These are phyloP conservation scores for Aspergillus conjunctus DNA, from an alignment of 495 filamentous ascomycete genomes.

Conservation along the genomic window DNA sequence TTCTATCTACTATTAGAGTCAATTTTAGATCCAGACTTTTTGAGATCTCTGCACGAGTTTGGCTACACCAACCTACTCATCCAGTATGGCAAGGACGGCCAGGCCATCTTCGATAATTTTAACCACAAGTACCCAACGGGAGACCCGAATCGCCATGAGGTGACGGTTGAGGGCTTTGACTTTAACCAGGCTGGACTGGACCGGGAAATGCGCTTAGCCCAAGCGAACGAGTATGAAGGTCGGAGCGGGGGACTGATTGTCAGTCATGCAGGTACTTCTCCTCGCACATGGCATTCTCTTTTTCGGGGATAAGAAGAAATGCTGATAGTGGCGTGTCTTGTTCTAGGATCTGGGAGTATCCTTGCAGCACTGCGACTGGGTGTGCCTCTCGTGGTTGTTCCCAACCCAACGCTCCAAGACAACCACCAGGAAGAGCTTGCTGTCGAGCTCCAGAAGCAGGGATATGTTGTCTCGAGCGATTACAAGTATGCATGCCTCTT, in stretches of 20 bases:
- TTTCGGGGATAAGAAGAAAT: no score
- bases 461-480: conserved; percentile 66
- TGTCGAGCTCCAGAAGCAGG: conserved; percentile 64
- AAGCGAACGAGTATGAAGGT: conserved; percentile 48
- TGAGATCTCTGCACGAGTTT: conserved; percentile 52
- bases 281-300: background rate
- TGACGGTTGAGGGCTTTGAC: conserved; percentile 64
- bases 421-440: conserved; percentile 93
- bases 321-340: background rate
- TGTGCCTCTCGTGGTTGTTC: conserved; percentile 78
- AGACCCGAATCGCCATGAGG: conserved; percentile 31
- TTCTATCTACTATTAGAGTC: conserved; percentile 72
- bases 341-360: conserved; percentile 82
- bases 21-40: conserved; percentile 61
- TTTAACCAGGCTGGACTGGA: conserved; percentile 62
- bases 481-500: conserved; percentile 19
- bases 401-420: conserved; percentile 78
- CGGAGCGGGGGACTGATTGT: conserved; percentile 63
- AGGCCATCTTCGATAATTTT: conserved; percentile 47
- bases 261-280: conserved; percentile 75
- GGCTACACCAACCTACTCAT: conserved; percentile 69
- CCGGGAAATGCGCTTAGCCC: conserved; percentile 56
- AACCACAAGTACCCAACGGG: conserved; percentile 20
- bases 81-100: conserved; percentile 71
- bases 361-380: conserved; percentile 71